phyloP scores from a whole-genome alignment of 1,284 basidiomycete species.

The Ceratobasidium sp. region DNA sequence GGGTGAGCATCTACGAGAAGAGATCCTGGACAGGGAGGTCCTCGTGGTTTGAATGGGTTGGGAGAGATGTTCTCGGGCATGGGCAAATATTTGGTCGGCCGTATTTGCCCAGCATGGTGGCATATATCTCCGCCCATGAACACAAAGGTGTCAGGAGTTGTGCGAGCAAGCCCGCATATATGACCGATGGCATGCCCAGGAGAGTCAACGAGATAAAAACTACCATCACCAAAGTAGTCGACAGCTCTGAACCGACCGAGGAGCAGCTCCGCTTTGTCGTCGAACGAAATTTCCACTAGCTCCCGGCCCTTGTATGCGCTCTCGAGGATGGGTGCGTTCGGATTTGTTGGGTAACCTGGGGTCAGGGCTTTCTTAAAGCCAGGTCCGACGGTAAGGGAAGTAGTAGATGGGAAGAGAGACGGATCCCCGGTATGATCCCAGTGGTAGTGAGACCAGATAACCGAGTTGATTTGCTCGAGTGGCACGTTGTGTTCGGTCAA shows the following conservation, averaged over 20 bases:
- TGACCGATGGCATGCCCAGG: slow-evolving; percentile 49
- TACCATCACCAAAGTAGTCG: slow-evolving; percentile 51
- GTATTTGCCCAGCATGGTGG: slow-evolving; percentile 33
- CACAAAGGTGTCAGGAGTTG: slow-evolving; percentile 38
- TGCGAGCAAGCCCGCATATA: slow-evolving; percentile 32
- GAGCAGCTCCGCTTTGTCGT: neutral
- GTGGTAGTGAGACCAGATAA: slow-evolving; percentile 40
- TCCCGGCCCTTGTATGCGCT: slow-evolving; percentile 38
- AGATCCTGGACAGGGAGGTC: slow-evolving; percentile 18
- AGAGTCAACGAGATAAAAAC: slow-evolving; percentile 46
- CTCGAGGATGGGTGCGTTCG: slow-evolving; percentile 21
- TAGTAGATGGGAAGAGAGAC: slow-evolving; percentile 32
- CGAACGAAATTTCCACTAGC: slow-evolving; percentile 25
- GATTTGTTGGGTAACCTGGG: slow-evolving; percentile 36
- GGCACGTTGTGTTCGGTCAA: slow-evolving; percentile 17
- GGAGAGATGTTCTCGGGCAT: slow-evolving; percentile 37
- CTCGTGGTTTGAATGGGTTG: slow-evolving; percentile 23
- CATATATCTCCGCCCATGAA: slow-evolving; percentile 42
- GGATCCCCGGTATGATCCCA: slow-evolving; percentile 43
- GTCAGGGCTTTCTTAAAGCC: slow-evolving; percentile 37
- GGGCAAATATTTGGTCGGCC: slow-evolving; percentile 32
- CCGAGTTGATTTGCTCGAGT: slow-evolving; percentile 29
- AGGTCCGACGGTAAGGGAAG: slow-evolving; percentile 34
- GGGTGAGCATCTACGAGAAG: slow-evolving; percentile 21
- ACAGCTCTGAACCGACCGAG: slow-evolving; percentile 28